Percentiles rank a stretch among this genome's conserved stretches.
Conservation (phyloP, 768 basidiomycete species). For the Macrolepiota albuminosa region DNA sequence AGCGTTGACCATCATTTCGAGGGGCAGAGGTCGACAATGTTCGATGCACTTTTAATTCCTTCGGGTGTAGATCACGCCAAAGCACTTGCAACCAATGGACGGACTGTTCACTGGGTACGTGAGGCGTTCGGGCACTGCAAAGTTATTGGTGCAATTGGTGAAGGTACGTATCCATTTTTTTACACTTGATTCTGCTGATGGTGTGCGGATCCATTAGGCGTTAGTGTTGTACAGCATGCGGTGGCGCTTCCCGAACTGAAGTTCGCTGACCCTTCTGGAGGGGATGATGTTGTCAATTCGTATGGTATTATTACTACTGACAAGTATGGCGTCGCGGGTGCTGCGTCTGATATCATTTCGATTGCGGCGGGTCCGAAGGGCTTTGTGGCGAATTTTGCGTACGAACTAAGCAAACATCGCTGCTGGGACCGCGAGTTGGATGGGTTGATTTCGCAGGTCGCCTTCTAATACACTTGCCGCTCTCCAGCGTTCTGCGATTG, state of each 20-base stretch:
- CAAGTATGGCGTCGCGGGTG: slow-evolving; percentile 38
- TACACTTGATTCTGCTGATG: not conserved
- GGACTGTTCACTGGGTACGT: slow-evolving; percentile 75
- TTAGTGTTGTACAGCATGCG: slow-evolving; percentile 41
- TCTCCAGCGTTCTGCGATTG: not conserved
- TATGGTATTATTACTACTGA: slow-evolving; percentile 63
- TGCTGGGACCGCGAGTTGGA: slow-evolving; percentile 60
- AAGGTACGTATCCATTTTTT: slow-evolving; percentile 33
- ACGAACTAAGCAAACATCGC: slow-evolving; percentile 61
- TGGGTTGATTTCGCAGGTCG: slow-evolving; percentile 48
- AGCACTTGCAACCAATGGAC: slow-evolving; percentile 54
- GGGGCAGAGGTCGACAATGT: slow-evolving; percentile 76
- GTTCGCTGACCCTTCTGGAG: slow-evolving; percentile 27
- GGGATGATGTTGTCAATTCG: slow-evolving; percentile 44
- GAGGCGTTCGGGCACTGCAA: slow-evolving; percentile 89
- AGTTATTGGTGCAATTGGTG: slow-evolving; percentile 72
- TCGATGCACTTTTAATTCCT: slow-evolving; percentile 78
- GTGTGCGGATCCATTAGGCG: slow-evolving; percentile 28
- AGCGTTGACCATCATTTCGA: slow-evolving; percentile 70
- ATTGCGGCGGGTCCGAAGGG: slow-evolving; percentile 43
- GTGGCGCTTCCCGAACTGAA: slow-evolving; percentile 43
- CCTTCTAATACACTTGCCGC: slow-evolving; percentile 26
- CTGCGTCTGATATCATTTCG: slow-evolving; percentile 35
- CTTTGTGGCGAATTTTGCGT: slow-evolving; percentile 55
- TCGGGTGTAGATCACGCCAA: slow-evolving; percentile 62